Conservation (phyloP, 2,329 filamentous ascomycete genomes). For the Mycocentrospora acerina region DNA sequence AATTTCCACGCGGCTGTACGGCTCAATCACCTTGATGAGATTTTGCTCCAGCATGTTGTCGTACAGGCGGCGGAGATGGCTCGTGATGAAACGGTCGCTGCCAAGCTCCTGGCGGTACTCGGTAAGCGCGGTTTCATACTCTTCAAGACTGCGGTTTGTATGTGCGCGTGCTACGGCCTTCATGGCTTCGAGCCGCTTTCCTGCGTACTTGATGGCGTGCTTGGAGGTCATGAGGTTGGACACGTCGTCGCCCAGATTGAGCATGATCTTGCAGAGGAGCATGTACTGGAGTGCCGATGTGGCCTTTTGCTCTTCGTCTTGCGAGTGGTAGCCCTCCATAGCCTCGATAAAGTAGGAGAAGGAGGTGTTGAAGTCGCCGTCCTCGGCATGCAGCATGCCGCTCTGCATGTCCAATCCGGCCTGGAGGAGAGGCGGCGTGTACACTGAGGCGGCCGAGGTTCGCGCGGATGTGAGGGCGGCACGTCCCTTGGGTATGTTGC, state of each 20-base stretch:
- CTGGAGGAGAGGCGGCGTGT: conserved; percentile 92
- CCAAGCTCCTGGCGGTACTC: conserved; percentile 92
- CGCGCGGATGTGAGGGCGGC: conserved; percentile 92
- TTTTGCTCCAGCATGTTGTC: conserved; percentile 99
- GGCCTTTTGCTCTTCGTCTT: conserved; percentile 85
- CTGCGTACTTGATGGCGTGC: conserved; percentile 94
- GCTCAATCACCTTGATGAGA: conserved; percentile 98
- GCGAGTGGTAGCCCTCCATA: conserved; percentile 91
- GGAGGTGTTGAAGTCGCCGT: conserved; percentile 98
- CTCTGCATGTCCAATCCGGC: conserved; percentile 99
- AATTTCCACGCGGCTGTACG: conserved; percentile 95
- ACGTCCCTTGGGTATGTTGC: conserved; percentile 93
- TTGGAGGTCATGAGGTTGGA: conserved; percentile 93
- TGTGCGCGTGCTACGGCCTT: conserved; percentile 97
- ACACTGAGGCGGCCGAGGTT: conserved; percentile 94
- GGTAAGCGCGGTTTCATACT: conserved; percentile 91
- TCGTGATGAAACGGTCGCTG: conserved; percentile 93
- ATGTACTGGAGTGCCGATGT: conserved; percentile 99
- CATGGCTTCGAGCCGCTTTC: conserved; percentile 96
- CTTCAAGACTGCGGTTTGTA: conserved; percentile 90
- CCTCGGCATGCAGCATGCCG: conserved; percentile 97
- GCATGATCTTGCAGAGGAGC: conserved; percentile 99
- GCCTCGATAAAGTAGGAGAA: conserved; percentile 99
- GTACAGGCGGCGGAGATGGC: conserved; percentile 92
- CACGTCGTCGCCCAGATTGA: conserved; percentile 95